These are phyloP conservation scores for Drechslerella stenobrocha DNA, from an alignment of 2,329 filamentous ascomycete species.

Conservation along the genomic window DNA sequence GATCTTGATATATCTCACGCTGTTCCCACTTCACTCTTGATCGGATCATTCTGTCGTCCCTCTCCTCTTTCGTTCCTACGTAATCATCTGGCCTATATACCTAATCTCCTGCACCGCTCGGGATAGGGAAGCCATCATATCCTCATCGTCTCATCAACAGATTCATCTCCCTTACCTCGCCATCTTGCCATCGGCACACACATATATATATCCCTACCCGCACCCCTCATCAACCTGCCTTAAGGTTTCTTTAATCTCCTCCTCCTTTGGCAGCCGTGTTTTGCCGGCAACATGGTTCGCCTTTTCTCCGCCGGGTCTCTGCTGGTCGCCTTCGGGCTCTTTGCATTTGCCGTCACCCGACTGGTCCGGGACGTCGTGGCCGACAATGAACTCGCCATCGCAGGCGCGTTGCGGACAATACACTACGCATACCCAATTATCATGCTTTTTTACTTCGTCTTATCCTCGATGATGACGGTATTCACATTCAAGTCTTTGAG, in stretches of 20 bases:
- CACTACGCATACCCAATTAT: conserved; percentile 65
- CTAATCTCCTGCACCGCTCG: no score
- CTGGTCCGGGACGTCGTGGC: conserved; percentile 23
- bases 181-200: neutral
- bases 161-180: neutral
- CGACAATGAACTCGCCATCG: conserved; percentile 23
- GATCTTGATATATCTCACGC: no score
- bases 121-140: no score
- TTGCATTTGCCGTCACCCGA: conserved; percentile 12
- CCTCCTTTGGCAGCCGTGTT: conserved; percentile 37
- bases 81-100: neutral
- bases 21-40: no score
- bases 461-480: conserved; percentile 60
- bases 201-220: neutral
- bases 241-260: neutral
- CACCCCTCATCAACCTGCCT: neutral
- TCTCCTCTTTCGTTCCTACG: neutral
- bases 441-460: conserved; percentile 64
- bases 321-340: conserved; percentile 28
- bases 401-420: conserved; percentile 54
- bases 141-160: neutral
- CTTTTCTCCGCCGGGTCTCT: conserved; percentile 44
- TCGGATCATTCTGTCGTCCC: no score
- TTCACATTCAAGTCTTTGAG: conserved; percentile 59
- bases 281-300: conserved; percentile 47